Evolutionary conservation across 2,329 filamentous ascomycete genomes (phyloP).

Genomic region (Cladobotryum protrusum): DNA sequence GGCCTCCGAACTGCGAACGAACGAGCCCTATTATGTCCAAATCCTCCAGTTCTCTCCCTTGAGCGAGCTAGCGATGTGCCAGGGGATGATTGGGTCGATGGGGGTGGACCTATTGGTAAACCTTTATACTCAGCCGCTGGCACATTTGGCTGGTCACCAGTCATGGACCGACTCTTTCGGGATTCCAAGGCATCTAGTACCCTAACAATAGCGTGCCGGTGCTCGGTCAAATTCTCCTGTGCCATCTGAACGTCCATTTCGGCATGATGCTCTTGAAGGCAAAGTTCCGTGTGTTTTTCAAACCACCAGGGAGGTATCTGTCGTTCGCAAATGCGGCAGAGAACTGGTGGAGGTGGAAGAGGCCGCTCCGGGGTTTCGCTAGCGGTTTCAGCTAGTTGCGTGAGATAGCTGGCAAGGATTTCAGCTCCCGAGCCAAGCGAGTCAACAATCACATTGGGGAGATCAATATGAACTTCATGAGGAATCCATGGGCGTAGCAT

Average conservation of each 20-base stretch:
- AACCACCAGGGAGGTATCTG: constrained; percentile 99
- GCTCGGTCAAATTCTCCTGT: constrained; percentile 85
- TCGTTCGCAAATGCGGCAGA: constrained; percentile 95
- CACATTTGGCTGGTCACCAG: constrained; percentile 45
- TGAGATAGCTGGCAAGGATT: constrained; percentile 89
- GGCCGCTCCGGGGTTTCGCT: constrained; percentile 68
- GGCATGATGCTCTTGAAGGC: constrained; percentile 88
- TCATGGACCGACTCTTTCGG: constrained; percentile 58
- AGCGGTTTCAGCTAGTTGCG: constrained; percentile 76
- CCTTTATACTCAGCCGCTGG: constrained; percentile 80
- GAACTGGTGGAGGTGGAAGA: constrained; percentile 77
- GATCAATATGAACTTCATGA: constrained; percentile 90
- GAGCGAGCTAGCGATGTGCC: constrained; percentile 66
- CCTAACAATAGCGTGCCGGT: constrained; percentile 89
- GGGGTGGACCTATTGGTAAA: constrained; percentile 71
- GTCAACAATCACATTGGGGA: constrained; percentile 83
- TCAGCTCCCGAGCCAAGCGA: constrained; percentile 92
- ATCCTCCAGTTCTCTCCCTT: constrained; percentile 65
- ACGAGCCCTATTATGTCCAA: constrained; percentile 72
- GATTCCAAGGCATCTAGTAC: constrained; percentile 89
- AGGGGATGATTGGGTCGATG: constrained; percentile 64
- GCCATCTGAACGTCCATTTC: constrained; percentile 98
- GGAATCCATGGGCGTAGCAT: constrained; percentile 94
- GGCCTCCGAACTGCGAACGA: constrained; percentile 90
- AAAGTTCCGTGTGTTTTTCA: constrained; percentile 96